Evolutionary conservation across 1,284 basidiomycete species (phyloP), one percentile per base, ranked within the genome.

Genomic region (Malassezia nana): DNA sequence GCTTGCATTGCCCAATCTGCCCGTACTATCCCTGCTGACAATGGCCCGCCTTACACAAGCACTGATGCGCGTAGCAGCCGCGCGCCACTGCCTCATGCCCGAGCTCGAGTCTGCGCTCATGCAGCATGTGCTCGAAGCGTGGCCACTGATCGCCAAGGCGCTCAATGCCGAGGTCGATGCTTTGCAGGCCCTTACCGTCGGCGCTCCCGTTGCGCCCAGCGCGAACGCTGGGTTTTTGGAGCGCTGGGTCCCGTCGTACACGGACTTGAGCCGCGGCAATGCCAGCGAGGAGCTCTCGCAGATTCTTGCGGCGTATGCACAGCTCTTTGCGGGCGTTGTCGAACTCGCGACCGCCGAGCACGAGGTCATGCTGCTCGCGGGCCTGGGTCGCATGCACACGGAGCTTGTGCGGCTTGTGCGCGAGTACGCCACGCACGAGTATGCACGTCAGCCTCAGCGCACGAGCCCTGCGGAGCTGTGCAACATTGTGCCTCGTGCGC

Each of bases 41-140:
- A 68, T 65, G 57, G 26, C 66, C 0, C 46, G 43, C 18, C 41
- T 71, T 3, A 64, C 60, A 43, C 62, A 66, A 22, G 24, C 35
- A 2, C 31, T 71, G 9, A 26, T 69, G n/a, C 41, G 24, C 2
- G 22, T 60, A 3, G 25, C 60, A 1, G n/a, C 9, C 0, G 24
- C 45, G 1, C 50, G 69, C 10, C 65, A 64, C 0, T 63, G 61
- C 22, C 24, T 41, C 5, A 33, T 50, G 22, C 41, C 55, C n/a
- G 45, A 63, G 18, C 39, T 72, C 9, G 58, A 67, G 45, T n/a
- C 44, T 1, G 60, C 57, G 4, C 41, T 67, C 38, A 63, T 71
- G 58, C 54, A 59, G 15, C 64, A 66, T 50, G 61, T 69, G 38
- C 58, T 72, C 25, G 30, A 58, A 2, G 52, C 63, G 1, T 72